A percentile compares a stretch with the other conserved stretches of the same genome.
phyloP scores from a whole-genome alignment of 257 asterid species.

The Gentiana straminea region DNA sequence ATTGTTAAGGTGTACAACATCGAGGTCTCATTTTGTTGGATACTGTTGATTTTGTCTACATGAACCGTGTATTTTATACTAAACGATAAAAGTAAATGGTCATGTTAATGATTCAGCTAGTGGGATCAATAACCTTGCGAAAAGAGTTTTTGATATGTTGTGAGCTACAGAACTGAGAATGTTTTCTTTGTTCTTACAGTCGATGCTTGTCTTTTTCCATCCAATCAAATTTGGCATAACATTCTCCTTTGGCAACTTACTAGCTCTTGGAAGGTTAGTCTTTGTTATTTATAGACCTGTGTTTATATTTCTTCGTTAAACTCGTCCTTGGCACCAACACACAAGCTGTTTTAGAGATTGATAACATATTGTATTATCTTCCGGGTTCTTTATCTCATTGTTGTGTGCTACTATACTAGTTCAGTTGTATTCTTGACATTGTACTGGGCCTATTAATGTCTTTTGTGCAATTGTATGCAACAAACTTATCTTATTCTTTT shows the following conservation, averaged over 20 bases:
- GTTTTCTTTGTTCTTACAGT: constrained; percentile 32
- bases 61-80: no score
- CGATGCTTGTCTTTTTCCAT: constrained; percentile 94
- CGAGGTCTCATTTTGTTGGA: neutral
- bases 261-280: constrained; percentile 94
- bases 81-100: neutral
- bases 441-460: no score
- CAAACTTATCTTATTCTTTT: no score
- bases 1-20: neutral
- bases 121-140: no score
- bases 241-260: constrained; percentile 93
- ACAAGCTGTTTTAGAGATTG: no score
- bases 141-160: neutral
- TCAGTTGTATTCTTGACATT: no score
- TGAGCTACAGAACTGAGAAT: neutral
- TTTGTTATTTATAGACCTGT: neutral
- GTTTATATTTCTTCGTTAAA: no score
- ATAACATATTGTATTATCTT: no score
- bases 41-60: neutral
- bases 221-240: constrained; percentile 96
- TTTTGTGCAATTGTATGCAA: no score
- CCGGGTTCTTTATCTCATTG: no score
- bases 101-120: neutral
- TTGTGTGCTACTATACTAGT: no score
- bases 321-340: no score